These are phyloP conservation scores for Sisymbrium altissimum DNA, from an alignment of 345 rosid species.

Conservation along the genomic window DNA sequence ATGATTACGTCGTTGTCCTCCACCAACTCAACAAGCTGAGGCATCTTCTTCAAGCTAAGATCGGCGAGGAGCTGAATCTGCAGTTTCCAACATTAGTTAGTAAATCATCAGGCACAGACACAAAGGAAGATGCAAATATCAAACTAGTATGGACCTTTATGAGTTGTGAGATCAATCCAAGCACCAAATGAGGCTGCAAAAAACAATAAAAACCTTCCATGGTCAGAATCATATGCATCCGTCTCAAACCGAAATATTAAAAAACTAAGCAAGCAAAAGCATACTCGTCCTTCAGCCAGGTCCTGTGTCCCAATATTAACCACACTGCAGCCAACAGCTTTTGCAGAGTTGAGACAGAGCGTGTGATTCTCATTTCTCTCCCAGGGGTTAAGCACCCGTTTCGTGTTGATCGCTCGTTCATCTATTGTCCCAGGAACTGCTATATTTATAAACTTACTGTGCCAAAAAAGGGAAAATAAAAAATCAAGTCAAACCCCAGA, in stretches of 20 bases:
- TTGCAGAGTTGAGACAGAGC: conserved; percentile 92
- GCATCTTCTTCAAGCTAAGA: conserved; percentile 92
- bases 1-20: conserved; percentile 66
- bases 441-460: conserved; percentile 89
- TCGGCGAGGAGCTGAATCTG: conserved; percentile 91
- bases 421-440: conserved; percentile 95
- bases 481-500: conserved; percentile 21
- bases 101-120: background rate
- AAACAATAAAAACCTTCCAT: background rate
- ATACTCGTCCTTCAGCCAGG: conserved; percentile 88
- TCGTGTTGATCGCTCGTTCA: conserved; percentile 86
- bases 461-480: background rate
- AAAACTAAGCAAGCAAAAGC: conserved; percentile 29
- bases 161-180: conserved; percentile 93
- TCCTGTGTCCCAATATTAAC: conserved; percentile 91
- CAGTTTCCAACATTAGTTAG: conserved; percentile 18
- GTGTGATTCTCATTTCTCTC: conserved; percentile 98
- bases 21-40: conserved; percentile 91
- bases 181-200: conserved; percentile 88
- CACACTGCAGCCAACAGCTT: conserved; percentile 92
- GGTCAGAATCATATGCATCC: background rate
- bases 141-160: conserved; percentile 58
- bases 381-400: conserved; percentile 83
- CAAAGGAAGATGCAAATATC: background rate
- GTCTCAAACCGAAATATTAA: background rate